These are phyloP conservation scores for Penicillium coffeae DNA, from an alignment of 495 filamentous ascomycete species.

Conservation along the genomic window DNA sequence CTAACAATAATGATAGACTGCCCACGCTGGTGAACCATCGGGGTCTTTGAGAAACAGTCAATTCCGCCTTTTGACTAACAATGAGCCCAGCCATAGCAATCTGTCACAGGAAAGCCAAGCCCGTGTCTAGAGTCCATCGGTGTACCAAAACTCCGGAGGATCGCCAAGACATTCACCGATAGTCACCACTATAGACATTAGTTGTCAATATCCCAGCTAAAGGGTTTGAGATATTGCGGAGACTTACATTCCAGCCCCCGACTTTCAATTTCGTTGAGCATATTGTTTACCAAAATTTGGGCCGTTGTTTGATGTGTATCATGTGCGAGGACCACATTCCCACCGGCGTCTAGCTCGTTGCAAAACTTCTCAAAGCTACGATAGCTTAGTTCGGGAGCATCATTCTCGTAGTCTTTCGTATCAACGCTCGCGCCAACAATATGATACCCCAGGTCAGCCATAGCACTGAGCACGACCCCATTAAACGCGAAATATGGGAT, in stretches of 20 bases:
- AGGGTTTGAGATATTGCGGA: neutral
- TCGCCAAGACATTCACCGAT: constrained; percentile 74
- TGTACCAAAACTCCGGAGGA: constrained; percentile 62
- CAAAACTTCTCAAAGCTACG: constrained; percentile 29
- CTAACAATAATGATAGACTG: neutral
- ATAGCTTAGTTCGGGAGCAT: constrained; percentile 23
- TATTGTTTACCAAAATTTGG: constrained; percentile 26
- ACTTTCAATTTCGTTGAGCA: constrained; percentile 29
- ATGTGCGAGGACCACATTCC: constrained; percentile 41
- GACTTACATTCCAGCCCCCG: constrained; percentile 33
- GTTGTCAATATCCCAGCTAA: neutral
- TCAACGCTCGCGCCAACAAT: constrained; percentile 42
- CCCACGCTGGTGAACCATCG: neutral
- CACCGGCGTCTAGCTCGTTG: constrained; percentile 24
- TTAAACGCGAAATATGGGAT: constrained; percentile 38
- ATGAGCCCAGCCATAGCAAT: too few species aligned
- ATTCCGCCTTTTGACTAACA: too few species aligned
- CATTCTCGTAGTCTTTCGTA: constrained; percentile 42
- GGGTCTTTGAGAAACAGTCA: too few species aligned
- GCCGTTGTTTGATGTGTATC: constrained; percentile 45
- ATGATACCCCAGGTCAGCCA: constrained; percentile 40
- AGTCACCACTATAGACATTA: constrained; percentile 49
- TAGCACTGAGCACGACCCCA: constrained; percentile 19
- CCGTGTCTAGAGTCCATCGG: constrained; percentile 8
- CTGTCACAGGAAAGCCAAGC: too few species aligned